Conservation (phyloP, 495 filamentous ascomycete species). For the Elasticomyces elasticus region DNA sequence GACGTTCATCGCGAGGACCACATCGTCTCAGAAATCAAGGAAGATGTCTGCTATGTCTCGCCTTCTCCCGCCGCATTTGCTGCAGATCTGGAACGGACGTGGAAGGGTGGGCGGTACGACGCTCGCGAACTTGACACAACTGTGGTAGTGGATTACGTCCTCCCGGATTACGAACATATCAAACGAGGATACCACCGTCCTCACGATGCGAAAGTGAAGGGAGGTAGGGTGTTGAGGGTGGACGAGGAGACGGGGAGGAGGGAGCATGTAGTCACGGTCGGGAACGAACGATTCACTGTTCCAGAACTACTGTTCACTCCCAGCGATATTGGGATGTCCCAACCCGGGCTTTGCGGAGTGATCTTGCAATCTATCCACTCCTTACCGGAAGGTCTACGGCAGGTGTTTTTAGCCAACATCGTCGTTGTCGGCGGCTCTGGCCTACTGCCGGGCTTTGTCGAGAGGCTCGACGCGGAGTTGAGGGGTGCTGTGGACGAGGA, state of each 20-base stretch:
- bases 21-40: constrained; percentile 92
- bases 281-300: constrained; percentile 84
- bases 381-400: constrained; percentile 63
- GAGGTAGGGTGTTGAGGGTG: constrained; percentile 42
- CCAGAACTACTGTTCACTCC: constrained; percentile 87
- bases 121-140: constrained; percentile 41
- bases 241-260: constrained; percentile 45
- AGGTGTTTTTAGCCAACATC: constrained; percentile 44
- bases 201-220: constrained; percentile 53
- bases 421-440: constrained; percentile 82
- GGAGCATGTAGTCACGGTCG: constrained; percentile 77
- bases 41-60: constrained; percentile 72
- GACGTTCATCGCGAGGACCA: constrained; percentile 90
- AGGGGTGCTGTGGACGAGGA: constrained; percentile 10
- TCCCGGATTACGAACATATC: constrained; percentile 77
- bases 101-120: constrained; percentile 59
- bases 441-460: constrained; percentile 68
- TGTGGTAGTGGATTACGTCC: constrained; percentile 84
- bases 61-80: constrained; percentile 60
- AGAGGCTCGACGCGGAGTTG: constrained; percentile 45
- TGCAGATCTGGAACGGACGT: constrained; percentile 66
- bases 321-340: constrained; percentile 73
- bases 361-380: constrained; percentile 71
- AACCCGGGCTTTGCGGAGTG: constrained; percentile 70
- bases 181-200: constrained; percentile 64